Conservation (phyloP, 345 rosid genomes). For the Heritiera fomes region DNA sequence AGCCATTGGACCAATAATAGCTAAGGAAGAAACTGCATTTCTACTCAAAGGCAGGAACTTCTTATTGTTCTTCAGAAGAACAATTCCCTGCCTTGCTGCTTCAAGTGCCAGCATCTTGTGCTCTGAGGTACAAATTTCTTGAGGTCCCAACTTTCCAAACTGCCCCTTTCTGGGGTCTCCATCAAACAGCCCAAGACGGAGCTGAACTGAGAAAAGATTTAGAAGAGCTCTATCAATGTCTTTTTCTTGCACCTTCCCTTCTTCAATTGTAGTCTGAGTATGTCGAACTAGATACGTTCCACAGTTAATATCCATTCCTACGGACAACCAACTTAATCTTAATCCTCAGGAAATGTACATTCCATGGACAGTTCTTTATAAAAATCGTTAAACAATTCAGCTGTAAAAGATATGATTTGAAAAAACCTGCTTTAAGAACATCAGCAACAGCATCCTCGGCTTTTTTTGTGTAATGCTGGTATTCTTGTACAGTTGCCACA, state of each 20-base stretch:
- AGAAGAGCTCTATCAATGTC: constrained; percentile 74
- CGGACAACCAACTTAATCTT: constrained; percentile 17
- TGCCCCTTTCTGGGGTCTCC: constrained; percentile 71
- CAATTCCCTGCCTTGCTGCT: constrained; percentile 88
- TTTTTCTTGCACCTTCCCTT: constrained; percentile 65
- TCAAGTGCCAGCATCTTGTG: constrained; percentile 77
- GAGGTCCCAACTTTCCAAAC: constrained; percentile 60
- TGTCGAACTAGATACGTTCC: constrained; percentile 65
- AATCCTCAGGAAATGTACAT: background rate
- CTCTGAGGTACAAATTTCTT: constrained; percentile 60
- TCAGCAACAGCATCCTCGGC: constrained; percentile 77
- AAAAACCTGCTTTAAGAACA: constrained; percentile 78
- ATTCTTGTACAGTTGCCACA: constrained; percentile 76
- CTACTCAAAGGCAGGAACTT: constrained; percentile 64
- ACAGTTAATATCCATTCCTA: constrained; percentile 85
- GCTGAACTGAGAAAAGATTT: constrained; percentile 74
- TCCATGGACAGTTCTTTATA: background rate
- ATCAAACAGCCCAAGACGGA: constrained; percentile 85
- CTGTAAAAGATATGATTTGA: background rate
- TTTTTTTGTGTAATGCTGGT: constrained; percentile 65
- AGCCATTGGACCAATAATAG: constrained; percentile 83
- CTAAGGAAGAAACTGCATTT: constrained; percentile 56
- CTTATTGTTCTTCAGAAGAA: constrained; percentile 79
- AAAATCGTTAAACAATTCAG: background rate
- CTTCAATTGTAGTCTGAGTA: constrained; percentile 50